Evolutionary conservation across 1,284 basidiomycete species (phyloP), one percentile per base, ranked within the genome.

Genomic region (Boletus mariae): DNA sequence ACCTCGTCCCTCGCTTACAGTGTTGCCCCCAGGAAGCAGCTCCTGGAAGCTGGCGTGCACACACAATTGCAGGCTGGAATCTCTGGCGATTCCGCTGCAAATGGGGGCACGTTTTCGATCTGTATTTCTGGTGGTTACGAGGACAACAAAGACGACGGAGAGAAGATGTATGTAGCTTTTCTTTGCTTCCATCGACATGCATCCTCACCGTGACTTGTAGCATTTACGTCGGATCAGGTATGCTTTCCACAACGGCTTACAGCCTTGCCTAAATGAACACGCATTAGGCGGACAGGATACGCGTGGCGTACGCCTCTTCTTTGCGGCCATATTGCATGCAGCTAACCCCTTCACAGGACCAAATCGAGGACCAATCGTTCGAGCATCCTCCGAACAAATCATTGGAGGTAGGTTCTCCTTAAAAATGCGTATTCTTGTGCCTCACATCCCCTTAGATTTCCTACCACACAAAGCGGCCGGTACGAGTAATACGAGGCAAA

Each of bases 61-160:
- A 49, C 42, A 3, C 53, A 17, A 1, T 17, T 0, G 1, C 59
- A 58, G 20, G 61, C 55, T 29, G 66, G 69, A 15, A 71, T 68
- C 10, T 59, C 64, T 7, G 67, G 69, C 3, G 59, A 62, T 38
- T 0, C 53, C 5, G n/a, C 2, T 4, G 38, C 45, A 3, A 25
- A 49, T 2, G 60, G 59, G 0, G 75, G 75, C 1, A 75, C 74
- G 5, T 74, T 59, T 38, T 75, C 75, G 6, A 67, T 78, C 17
- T 75, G 74, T 7, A 40, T 77, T 8, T 75, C 74, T 8, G 70
- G 64, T 3, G 69, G 69, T 9, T 78, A 78, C 48, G 70, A 72
- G 40, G 76, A 78, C 53, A 69, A 78, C 52, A 25, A 56, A 4
- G 76, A 78, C 45, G 11, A 53, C 0, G 76, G 76, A 4, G 65